phyloP scores from a whole-genome alignment of 1,139 yeast genomes.

The Geotrichum europaeum region DNA sequence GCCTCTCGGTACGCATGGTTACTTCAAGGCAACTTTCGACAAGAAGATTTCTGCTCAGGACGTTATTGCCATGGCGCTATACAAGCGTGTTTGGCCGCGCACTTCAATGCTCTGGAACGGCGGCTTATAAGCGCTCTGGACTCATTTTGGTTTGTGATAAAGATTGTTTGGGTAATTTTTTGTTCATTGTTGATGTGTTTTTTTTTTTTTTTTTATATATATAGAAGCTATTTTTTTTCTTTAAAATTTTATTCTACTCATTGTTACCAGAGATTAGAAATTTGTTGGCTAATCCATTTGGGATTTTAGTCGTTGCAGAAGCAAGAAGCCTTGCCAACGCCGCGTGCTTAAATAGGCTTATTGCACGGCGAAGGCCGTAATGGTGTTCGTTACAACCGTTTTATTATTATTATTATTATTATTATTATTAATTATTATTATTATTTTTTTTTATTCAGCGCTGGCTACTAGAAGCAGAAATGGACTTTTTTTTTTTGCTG shows the following conservation, averaged over 20 bases:
- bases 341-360: neutral
- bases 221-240: neutral
- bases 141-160: neutral
- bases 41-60: slow-evolving; percentile 89
- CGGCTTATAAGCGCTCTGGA: neutral
- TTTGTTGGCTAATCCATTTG: too few relatives aligned
- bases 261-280: neutral
- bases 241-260: neutral
- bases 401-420: neutral
- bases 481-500: too few relatives aligned
- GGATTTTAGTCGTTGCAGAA: neutral
- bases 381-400: neutral
- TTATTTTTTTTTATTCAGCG: neutral
- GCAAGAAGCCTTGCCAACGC: neutral
- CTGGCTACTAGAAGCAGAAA: neutral
- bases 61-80: slow-evolving; percentile 87
- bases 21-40: slow-evolving; percentile 93
- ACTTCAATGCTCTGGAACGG: slow-evolving; percentile 19
- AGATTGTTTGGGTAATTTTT: neutral
- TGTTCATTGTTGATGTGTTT: neutral
- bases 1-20: slow-evolving; percentile 96
- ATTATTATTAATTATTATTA: too few relatives aligned
- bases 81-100: slow-evolving; percentile 87
- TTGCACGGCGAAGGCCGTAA: neutral
- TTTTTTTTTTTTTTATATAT: neutral